phyloP scores from a whole-genome alignment of 768 basidiomycete species.

The Coprinopsis cinerea region DNA sequence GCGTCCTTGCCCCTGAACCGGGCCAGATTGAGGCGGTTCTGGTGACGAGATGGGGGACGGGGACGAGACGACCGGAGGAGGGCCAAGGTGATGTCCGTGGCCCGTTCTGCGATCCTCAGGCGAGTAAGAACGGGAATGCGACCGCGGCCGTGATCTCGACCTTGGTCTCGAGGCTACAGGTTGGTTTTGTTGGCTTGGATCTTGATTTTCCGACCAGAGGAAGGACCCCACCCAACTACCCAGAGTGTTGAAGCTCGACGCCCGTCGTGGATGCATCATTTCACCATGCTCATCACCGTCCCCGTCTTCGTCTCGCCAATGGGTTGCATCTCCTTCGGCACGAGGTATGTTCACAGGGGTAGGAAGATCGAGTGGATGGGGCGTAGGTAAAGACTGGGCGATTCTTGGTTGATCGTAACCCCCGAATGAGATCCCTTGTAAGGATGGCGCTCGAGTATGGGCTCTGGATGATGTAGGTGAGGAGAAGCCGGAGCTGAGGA shows the following conservation, averaged over 20 bases:
- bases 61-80: neutral
- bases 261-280: neutral
- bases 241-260: neutral
- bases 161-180: neutral
- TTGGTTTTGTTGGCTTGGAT: neutral
- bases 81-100: too few species aligned
- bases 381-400: neutral
- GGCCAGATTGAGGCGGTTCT: neutral
- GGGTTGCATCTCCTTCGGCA: too few species aligned
- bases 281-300: neutral
- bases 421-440: neutral
- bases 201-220: neutral
- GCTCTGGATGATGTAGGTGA: neutral
- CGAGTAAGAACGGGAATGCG: too few species aligned
- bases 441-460: neutral
- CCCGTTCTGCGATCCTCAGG: too few species aligned
- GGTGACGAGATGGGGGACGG: neutral
- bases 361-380: neutral
- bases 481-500: too few species aligned
- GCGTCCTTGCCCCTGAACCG: neutral
- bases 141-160: neutral
- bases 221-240: neutral
- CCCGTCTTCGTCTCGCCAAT: neutral
- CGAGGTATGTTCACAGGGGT: neutral
- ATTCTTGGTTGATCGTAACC: neutral